A percentile compares a stretch with the other conserved stretches of the same genome.
phyloP scores from a whole-genome alignment of 768 basidiomycete species.

The Pulveroboletus sp. region DNA sequence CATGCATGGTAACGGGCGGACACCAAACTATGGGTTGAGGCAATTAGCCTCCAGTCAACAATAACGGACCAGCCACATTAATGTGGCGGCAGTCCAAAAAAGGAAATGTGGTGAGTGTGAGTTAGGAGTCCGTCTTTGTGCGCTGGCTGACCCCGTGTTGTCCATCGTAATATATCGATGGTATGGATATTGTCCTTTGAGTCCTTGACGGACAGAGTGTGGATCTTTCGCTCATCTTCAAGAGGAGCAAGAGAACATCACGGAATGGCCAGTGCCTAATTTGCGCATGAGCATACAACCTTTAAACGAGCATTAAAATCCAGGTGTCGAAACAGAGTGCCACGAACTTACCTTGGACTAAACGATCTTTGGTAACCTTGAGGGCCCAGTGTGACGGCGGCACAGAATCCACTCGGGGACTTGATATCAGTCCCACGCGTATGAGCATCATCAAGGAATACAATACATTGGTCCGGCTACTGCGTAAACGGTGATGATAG shows the following conservation, averaged over 20 bases:
- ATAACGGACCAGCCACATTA: too few species aligned
- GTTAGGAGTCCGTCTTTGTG: too few species aligned
- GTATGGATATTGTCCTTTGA: slow-evolving; percentile 10
- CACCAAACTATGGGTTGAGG: too few species aligned
- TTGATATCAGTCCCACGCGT: slow-evolving; percentile 47
- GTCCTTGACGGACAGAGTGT: slow-evolving; percentile 16
- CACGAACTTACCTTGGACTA: slow-evolving; percentile 36
- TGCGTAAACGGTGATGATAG: slow-evolving; percentile 7
- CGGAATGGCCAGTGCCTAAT: slow-evolving; percentile 40
- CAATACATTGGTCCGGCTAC: slow-evolving; percentile 37
- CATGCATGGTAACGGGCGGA: too few species aligned
- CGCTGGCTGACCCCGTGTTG: too few species aligned
- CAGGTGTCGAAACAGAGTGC: too few species aligned
- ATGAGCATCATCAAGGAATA: slow-evolving; percentile 54
- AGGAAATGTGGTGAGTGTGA: too few species aligned
- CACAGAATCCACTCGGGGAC: slow-evolving; percentile 33
- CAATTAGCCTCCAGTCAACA: too few species aligned
- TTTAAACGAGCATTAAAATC: not conserved
- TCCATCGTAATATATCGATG: slow-evolving; percentile 42
- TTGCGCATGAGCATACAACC: slow-evolving; percentile 51
- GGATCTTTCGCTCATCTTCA: slow-evolving; percentile 37
- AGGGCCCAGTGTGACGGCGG: slow-evolving; percentile 34
- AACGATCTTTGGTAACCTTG: slow-evolving; percentile 48
- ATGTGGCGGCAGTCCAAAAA: too few species aligned
- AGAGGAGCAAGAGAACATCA: slow-evolving; percentile 43